These are phyloP conservation scores for Saururus chinensis DNA, from an alignment of 164 flowering plant species.

Conservation along the genomic window DNA sequence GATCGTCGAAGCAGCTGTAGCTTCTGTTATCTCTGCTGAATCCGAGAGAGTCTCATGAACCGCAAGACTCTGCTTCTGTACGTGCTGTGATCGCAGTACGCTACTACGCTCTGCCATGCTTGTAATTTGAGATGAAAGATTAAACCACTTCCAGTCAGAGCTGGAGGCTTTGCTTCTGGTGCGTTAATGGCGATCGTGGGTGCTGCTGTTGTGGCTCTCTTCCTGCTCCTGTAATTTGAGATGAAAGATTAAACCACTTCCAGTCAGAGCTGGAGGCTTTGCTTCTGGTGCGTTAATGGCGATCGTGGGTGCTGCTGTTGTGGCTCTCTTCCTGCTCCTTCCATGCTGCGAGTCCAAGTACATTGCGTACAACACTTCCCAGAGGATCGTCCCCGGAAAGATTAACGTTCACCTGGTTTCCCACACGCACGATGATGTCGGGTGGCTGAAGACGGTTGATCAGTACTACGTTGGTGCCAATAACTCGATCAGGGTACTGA, in stretches of 20 bases:
- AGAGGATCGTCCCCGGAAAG: slow-evolving; percentile 35
- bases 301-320: background rate
- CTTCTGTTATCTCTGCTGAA: no score
- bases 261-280: no score
- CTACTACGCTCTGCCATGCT: no score
- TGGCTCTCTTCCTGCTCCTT: slow-evolving; percentile 1
- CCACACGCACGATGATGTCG: slow-evolving; percentile 64
- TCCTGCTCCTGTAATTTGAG: no score
- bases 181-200: slow-evolving; percentile 4
- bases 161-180: no score
- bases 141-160: no score
- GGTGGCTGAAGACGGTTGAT: slow-evolving; percentile 64
- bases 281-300: slow-evolving; percentile 1
- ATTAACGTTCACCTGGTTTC: slow-evolving; percentile 55
- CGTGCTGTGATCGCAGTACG: no score
- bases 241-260: no score
- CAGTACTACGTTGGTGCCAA: slow-evolving; percentile 64
- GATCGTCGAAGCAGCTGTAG: no score
- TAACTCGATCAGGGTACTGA: slow-evolving; percentile 43
- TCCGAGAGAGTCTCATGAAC: no score
- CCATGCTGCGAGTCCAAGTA: slow-evolving; percentile 21
- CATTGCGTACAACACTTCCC: slow-evolving; percentile 42
- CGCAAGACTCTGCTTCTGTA: no score
- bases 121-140: no score
- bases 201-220: slow-evolving; percentile 2